Evolutionary conservation across 306 rosid genomes (phyloP).

Genomic region (Quercus aquifolioides): DNA sequence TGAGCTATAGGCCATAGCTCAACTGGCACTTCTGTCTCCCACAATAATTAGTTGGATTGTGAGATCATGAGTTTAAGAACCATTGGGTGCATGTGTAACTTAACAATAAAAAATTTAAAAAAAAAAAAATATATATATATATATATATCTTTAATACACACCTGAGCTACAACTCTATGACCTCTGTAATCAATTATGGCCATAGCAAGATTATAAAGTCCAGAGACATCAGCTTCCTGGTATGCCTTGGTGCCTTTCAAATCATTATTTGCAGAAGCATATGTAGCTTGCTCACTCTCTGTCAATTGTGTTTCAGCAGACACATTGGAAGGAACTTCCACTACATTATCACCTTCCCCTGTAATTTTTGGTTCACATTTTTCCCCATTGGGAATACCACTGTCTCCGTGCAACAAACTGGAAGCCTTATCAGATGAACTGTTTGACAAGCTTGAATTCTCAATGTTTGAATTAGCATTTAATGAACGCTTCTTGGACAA

Average conservation of each 20-base stretch:
- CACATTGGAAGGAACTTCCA: constrained; percentile 43
- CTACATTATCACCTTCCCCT: constrained; percentile 42
- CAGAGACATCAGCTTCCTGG: constrained; percentile 97
- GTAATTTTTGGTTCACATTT: constrained; percentile 34
- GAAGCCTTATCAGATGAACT: constrained; percentile 49
- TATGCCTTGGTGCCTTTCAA: constrained; percentile 97
- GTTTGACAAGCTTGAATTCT: constrained; percentile 28
- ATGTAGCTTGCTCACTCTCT: constrained; percentile 97
- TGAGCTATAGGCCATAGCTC: no score
- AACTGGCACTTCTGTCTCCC: no score
- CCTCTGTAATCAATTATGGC: constrained; percentile 96
- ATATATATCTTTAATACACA: constrained; percentile 27
- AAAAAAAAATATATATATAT: no score
- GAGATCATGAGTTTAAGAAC: no score
- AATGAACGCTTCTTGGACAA: constrained; percentile 55
- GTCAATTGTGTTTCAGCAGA: constrained; percentile 63
- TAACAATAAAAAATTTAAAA: not conserved
- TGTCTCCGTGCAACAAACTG: constrained; percentile 32
- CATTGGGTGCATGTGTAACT: no score
- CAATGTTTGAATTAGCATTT: constrained; percentile 46
- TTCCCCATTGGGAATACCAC: constrained; percentile 55
- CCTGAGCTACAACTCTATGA: constrained; percentile 99
- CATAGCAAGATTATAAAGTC: constrained; percentile 96
- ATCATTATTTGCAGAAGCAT: constrained; percentile 99
- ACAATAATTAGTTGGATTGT: not conserved